phyloP scores from a whole-genome alignment of 2,329 filamentous ascomycete genomes.

The Torrubiella hemipterigena region DNA sequence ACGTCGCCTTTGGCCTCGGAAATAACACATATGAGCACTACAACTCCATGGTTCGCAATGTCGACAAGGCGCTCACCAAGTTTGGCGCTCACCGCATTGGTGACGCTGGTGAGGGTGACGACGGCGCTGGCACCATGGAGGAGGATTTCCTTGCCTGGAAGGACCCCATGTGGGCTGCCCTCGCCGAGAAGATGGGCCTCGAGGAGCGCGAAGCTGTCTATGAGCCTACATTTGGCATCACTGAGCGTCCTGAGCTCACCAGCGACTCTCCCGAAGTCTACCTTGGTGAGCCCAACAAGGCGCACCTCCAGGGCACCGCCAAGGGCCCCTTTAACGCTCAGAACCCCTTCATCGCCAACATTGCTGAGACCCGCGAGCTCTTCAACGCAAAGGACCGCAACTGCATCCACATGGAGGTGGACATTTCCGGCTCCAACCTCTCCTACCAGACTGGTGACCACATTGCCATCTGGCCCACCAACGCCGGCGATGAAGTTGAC shows the following conservation, averaged over 20 bases:
- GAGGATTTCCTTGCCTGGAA: conserved; percentile 99
- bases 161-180: conserved; percentile 91
- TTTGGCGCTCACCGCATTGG: conserved; percentile 79
- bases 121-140: conserved; percentile 98
- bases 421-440: conserved; percentile 79
- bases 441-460: conserved; percentile 95
- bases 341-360: conserved; percentile 93
- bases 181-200: conserved; percentile 72
- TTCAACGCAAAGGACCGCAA: conserved; percentile 86
- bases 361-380: conserved; percentile 79
- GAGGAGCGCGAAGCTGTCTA: conserved; percentile 95
- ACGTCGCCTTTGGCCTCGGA: conserved; percentile 88
- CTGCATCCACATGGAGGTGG: conserved; percentile 93
- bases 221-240: conserved; percentile 80
- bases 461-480: conserved; percentile 94
- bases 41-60: conserved; percentile 93
- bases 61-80: conserved; percentile 69
- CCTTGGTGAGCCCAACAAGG: conserved; percentile 90
- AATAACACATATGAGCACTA: conserved; percentile 99
- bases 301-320: conserved; percentile 73
- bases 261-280: conserved; percentile 74
- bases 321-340: conserved; percentile 92
- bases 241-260: conserved; percentile 61
- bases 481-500: conserved; percentile 84
- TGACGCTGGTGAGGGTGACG: conserved; percentile 85